Conservation (phyloP, 2,329 filamentous ascomycete genomes). For the Diaporthe sp. region DNA sequence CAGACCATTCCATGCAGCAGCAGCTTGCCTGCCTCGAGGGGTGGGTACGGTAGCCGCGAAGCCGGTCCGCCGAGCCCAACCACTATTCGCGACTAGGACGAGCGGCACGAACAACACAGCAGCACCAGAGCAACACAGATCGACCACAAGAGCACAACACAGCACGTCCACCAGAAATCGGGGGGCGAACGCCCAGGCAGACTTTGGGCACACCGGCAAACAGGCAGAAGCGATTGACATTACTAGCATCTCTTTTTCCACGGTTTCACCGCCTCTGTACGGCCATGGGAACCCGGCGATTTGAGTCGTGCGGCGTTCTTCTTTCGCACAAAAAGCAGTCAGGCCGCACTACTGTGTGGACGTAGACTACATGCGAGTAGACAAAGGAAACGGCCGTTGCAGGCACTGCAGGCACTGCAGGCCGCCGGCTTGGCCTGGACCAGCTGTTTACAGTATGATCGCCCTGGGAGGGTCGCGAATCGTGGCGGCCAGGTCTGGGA, state of each 20-base stretch:
- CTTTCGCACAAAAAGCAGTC: neutral
- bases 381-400: constrained; percentile 17
- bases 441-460: constrained; percentile 16
- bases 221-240: constrained; percentile 4
- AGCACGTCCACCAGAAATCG: neutral
- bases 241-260: neutral
- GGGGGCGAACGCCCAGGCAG: constrained; percentile 6
- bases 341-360: neutral
- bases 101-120: constrained; percentile 23
- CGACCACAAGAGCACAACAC: neutral
- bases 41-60: constrained; percentile 23
- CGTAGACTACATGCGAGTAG: neutral
- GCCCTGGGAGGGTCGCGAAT: constrained; percentile 8
- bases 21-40: neutral
- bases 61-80: constrained; percentile 19
- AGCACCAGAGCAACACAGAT: neutral
- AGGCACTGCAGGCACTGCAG: constrained; percentile 10
- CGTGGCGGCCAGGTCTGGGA: constrained; percentile 14
- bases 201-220: neutral
- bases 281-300: neutral
- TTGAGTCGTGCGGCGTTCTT: constrained; percentile 7
- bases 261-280: constrained; percentile 22
- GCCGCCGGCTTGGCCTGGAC: neutral
- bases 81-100: neutral
- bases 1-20: constrained; percentile 3